A percentile compares a stretch with the other conserved stretches of the same genome.
These are phyloP conservation scores for Euphorbia tirucalli DNA, from an alignment of 345 rosid genomes.

Conservation along the genomic window DNA sequence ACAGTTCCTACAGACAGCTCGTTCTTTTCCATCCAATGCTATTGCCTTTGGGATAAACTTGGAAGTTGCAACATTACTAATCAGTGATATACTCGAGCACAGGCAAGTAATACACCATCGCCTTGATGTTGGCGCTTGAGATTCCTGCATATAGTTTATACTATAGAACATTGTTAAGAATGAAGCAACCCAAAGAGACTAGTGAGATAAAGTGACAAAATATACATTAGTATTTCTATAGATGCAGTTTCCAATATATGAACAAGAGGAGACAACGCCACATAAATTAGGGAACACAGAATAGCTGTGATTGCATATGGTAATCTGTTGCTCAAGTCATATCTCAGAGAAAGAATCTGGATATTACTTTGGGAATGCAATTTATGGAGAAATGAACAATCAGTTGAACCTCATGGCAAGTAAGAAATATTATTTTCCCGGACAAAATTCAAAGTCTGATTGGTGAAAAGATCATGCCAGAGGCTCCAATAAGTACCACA, in stretches of 20 bases:
- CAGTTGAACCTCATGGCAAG: too few species aligned
- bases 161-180: not conserved
- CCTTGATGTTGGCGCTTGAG: conserved; percentile 46
- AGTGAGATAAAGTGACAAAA: too few species aligned
- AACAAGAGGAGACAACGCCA: not conserved
- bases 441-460: not conserved
- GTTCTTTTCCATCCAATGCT: conserved; percentile 58
- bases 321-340: too few species aligned
- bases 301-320: too few species aligned
- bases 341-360: not conserved
- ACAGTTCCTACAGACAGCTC: conserved; percentile 74
- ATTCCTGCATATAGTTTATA: conserved; percentile 37
- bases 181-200: not conserved
- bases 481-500: not conserved
- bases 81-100: conserved; percentile 59
- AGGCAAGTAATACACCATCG: conserved; percentile 68
- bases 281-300: too few species aligned
- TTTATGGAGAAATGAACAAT: not conserved
- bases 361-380: not conserved
- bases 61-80: conserved; percentile 39
- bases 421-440: not conserved
- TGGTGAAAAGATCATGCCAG: not conserved
- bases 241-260: too few species aligned
- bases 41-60: conserved; percentile 42
- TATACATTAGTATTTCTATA: too few species aligned